Evolutionary conservation across 129 eudicot genomes (phyloP).

Genomic region (Arctium lappa): DNA sequence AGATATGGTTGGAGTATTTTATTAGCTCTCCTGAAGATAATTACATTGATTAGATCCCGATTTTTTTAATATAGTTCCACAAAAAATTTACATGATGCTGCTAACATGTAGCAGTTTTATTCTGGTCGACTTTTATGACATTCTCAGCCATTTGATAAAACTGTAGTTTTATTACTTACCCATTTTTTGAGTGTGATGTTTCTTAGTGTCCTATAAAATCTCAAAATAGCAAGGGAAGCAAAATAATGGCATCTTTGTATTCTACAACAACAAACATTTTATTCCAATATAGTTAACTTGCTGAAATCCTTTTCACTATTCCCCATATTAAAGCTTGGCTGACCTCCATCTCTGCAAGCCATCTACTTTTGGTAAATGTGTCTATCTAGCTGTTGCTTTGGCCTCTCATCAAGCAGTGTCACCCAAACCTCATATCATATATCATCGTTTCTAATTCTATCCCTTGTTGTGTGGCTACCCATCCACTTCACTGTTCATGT

Average conservation of each 20-base stretch:
- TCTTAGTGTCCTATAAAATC: background rate
- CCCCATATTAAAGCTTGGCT: too few relatives aligned
- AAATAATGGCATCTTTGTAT: background rate
- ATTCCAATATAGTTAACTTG: background rate
- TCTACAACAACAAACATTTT: background rate
- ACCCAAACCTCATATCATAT: too few relatives aligned
- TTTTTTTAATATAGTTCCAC: background rate
- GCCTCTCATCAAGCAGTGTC: too few relatives aligned
- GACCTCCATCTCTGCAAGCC: too few relatives aligned
- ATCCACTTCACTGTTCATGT: too few relatives aligned
- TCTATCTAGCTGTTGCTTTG: too few relatives aligned
- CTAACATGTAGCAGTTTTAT: background rate
- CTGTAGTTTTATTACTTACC: background rate
- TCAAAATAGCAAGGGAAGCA: conserved; percentile 4
- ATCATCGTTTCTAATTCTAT: too few relatives aligned
- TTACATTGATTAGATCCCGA: background rate
- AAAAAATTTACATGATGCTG: background rate
- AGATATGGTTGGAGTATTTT: background rate
- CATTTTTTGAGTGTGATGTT: conserved; percentile 7
- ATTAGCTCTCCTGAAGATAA: background rate
- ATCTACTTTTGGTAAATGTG: too few relatives aligned
- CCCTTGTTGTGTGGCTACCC: too few relatives aligned
- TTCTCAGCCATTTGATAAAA: conserved; percentile 5
- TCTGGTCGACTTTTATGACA: background rate
- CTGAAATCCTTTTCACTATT: too few relatives aligned